Evolutionary conservation across 2,329 filamentous ascomycete species (phyloP), one percentile per base, ranked within the genome.

Genomic region (Fonsecaea multimorphosa): DNA sequence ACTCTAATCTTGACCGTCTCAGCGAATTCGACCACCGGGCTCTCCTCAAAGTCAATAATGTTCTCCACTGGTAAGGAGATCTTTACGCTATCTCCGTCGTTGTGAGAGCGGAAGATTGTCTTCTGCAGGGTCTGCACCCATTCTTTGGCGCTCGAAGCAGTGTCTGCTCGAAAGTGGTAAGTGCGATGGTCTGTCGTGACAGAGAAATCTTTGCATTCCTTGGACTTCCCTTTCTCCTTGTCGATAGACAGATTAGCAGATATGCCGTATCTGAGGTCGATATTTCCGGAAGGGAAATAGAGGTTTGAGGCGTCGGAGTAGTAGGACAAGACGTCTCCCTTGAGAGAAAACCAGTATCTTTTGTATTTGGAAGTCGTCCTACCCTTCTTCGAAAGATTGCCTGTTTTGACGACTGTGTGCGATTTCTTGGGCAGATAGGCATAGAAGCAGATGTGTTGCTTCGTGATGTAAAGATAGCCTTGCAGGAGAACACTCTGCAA

Each of bases 81-180:
- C 81, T 98, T 98, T 76, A 99, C 92, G 74, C 93, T 97, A 75
- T 97, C 93, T 9, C 95, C 94, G 69, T 97, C 94, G 74, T 98
- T 98, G 78, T 96, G 93, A 11, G 93, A 94, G 58, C 93, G 86
- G 75, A 98, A 98, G 64, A 98, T 97, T 72, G 97, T 93, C 66
- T 95, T 91, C 75, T 97, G 94, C 29, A 99, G 82, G 60, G 91
- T 88, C 78, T 95, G 95, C 53, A 97, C 93, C 95, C 95, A 99
- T 81, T 98, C 95, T 76, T 92, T 95, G 11, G 95, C 95, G 75
- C 91, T 97, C 3, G 89, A 85, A 1, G 87, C 84, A 75, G 92
- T 97, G 76, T 99, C 95, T 40, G 94, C 95, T 73, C 87, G 88
- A 81, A 98, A 96, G 73, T 92, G 86, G 78, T 95, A 97, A 1